These are phyloP conservation scores for Globisporangium uncinulatum DNA, from an alignment of 352 stramenopile species.

Conservation along the genomic window DNA sequence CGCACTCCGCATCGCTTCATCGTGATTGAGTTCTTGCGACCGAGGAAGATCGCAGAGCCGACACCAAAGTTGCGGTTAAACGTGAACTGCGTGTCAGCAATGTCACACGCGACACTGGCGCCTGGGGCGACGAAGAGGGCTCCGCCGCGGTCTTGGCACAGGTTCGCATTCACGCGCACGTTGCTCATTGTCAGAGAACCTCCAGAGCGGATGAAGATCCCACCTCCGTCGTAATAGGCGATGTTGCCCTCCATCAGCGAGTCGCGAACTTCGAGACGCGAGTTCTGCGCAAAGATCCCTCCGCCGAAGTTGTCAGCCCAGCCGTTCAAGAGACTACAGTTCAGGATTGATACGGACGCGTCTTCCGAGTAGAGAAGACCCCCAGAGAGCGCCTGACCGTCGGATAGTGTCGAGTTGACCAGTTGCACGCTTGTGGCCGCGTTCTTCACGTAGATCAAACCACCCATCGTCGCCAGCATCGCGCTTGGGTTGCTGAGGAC, in stretches of 20 bases:
- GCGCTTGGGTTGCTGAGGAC: constrained; percentile 28
- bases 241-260: constrained; percentile 35
- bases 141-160: constrained; percentile 37
- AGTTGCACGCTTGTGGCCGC: constrained; percentile 23
- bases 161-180: constrained; percentile 24
- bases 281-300: constrained; percentile 31
- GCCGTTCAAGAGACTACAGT: constrained; percentile 28
- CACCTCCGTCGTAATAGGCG: constrained; percentile 58
- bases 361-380: constrained; percentile 38
- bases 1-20: constrained; percentile 19
- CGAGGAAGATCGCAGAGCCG: constrained; percentile 45
- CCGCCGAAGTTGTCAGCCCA: constrained; percentile 49
- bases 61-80: constrained; percentile 42
- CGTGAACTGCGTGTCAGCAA: constrained; percentile 28
- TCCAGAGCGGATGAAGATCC: constrained; percentile 35
- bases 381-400: constrained; percentile 33
- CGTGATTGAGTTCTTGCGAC: constrained; percentile 37
- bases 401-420: constrained; percentile 27
- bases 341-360: constrained; percentile 18
- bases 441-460: constrained; percentile 39
- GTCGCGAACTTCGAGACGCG: constrained; percentile 12
- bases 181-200: constrained; percentile 18
- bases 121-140: constrained; percentile 41
- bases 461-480: constrained; percentile 22
- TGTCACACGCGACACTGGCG: constrained; percentile 13